These are phyloP conservation scores for Afroboletus lepidellus DNA, from an alignment of 1,284 basidiomycete genomes.

Conservation along the genomic window DNA sequence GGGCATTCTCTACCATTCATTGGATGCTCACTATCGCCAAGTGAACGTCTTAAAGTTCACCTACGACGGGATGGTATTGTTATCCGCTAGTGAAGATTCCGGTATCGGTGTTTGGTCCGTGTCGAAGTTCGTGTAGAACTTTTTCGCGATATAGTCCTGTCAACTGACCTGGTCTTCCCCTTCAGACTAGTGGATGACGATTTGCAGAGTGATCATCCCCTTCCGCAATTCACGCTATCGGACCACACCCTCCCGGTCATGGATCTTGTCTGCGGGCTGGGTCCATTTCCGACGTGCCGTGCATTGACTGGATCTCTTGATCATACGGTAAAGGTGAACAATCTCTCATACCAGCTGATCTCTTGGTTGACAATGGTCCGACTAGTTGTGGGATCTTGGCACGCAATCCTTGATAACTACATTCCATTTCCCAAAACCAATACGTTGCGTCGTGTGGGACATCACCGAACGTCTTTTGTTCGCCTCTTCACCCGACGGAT, in stretches of 20 bases:
- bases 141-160: conserved; percentile 10
- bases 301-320: conserved; percentile 84
- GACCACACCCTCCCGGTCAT: conserved; percentile 93
- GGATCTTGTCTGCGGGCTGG: conserved; percentile 77
- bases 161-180: not conserved
- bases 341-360: not conserved
- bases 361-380: conserved; percentile 5
- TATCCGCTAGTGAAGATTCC: conserved; percentile 90
- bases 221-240: conserved; percentile 78
- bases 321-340: conserved; percentile 84
- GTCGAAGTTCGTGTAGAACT: conserved; percentile 59
- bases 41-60: conserved; percentile 84
- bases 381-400: conserved; percentile 78
- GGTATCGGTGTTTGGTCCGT: conserved; percentile 88
- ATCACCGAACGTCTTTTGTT: conserved; percentile 85
- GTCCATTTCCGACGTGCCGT: conserved; percentile 75
- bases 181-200: conserved; percentile 69
- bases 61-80: conserved; percentile 72
- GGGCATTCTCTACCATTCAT: conserved; percentile 84
- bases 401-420: conserved; percentile 80
- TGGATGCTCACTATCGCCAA: conserved; percentile 94
- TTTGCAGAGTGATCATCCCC: conserved; percentile 64
- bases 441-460: conserved; percentile 75
- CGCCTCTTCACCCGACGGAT: conserved; percentile 71
- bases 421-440: conserved; percentile 77